Evolutionary conservation across 1,139 yeast species (phyloP), one percentile per base, ranked within the genome.

Genomic region (Sugiyamaella sp.): DNA sequence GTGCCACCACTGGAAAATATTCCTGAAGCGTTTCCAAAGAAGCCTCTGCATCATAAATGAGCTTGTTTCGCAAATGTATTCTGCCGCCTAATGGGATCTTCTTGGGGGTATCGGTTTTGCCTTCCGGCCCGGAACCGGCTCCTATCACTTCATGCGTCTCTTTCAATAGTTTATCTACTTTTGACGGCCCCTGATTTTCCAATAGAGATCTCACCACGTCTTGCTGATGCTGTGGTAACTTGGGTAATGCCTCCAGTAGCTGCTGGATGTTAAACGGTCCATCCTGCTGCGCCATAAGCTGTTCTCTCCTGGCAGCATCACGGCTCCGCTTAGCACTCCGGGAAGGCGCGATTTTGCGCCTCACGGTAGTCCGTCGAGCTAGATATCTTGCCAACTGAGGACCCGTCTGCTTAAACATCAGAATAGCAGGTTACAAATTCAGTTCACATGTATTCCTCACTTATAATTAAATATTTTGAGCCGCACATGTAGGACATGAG

Each of bases 211-310:
- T 46, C 16, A 57, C 45, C 16, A 48, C 46, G 2, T 49, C 44
- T 32, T 53, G 58, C 40, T 55, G 57, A 17, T 52, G 54, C 19
- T 46, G 25, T 25, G 60, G 57, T 17, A 57, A 24, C 8, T 27
- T 46, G 22, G 57, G 57, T 19, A 57, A 39, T 29, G 51, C 43
- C 17, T 51, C 39, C 22, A 48, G 37, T 10, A 56, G 41, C 40
- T 53, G 46, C 21, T 51, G 46, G 5, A 53, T 35, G 27, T 49
- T 42, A 33, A 51, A 41, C 2, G 39, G n/a, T 8, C 27, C 49
- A 14, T 40, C 39, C 22, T 8, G 39, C 20, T 20, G 10, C 17
- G 14, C 21, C 12, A 10, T 10, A 2, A 17, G 4, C 8, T 4
- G 39, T 8, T 19, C 25, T 10, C 38, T 17, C 20, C 4, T 14